A percentile compares a stretch with the other conserved stretches of the same genome.
These are phyloP conservation scores for Taiozyma sp. DNA, from an alignment of 1,139 yeast species.

Conservation along the genomic window DNA sequence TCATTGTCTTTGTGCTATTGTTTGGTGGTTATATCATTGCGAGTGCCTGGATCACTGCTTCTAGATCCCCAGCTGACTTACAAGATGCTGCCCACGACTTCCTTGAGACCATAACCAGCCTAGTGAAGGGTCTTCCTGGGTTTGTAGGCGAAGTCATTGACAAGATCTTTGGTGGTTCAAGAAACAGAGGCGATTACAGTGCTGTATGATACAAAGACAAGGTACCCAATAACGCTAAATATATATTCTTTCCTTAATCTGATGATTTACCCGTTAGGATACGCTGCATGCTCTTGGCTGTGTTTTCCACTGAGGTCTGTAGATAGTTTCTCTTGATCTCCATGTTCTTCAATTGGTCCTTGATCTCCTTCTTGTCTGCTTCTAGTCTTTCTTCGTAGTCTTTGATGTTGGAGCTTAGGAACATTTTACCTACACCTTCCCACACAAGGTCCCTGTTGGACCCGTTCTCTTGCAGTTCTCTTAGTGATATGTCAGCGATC, in stretches of 20 bases:
- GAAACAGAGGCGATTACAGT: conserved; percentile 79
- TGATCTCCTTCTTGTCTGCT: conserved; percentile 46
- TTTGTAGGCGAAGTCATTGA: conserved; percentile 64
- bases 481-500: conserved; percentile 12
- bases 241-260: not conserved
- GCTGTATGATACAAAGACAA: conserved; percentile 51
- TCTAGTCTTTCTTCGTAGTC: conserved; percentile 44
- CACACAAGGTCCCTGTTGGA: conserved; percentile 48
- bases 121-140: conserved; percentile 61
- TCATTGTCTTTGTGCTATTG: conserved; percentile 60
- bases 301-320: conserved; percentile 72
- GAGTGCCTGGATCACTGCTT: conserved; percentile 67
- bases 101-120: conserved; percentile 58
- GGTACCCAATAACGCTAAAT: not conserved
- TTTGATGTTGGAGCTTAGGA: conserved; percentile 32
- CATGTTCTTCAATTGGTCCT: conserved; percentile 56
- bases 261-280: conserved; percentile 30
- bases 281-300: conserved; percentile 56
- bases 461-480: conserved; percentile 23
- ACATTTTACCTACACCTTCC: conserved; percentile 83
- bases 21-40: conserved; percentile 70
- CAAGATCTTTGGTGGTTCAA: conserved; percentile 58
- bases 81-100: conserved; percentile 63
- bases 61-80: conserved; percentile 36
- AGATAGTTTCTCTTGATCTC: conserved; percentile 66